Base-by-base conservation (phyloP, 2,329 filamentous ascomycete species). In the Chaetomiaceae sp. region DNA sequence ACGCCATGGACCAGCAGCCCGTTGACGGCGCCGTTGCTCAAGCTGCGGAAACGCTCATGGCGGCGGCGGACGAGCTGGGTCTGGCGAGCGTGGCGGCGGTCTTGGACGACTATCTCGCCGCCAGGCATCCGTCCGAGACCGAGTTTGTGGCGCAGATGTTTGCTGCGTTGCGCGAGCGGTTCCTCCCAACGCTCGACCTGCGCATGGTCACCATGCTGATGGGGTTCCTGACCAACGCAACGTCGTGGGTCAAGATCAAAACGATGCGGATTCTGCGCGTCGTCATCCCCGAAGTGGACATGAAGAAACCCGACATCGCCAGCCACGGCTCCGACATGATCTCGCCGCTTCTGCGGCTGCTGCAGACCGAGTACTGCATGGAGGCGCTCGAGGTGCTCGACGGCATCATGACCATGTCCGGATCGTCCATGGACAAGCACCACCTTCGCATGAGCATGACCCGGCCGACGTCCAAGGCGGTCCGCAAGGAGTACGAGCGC, bases 401-500 rank as follows among this genome's bases (percentile, higher is more conserved):
- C 64, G 87, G 91, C 54, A 93, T 97, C 57, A 95, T 96, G 78
- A 88, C 86, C 22, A 91, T 97, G 72, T 89, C 89, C 0, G 86
- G 88, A 4, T 89, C 86, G 26, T 86, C 91, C 1, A 88, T 95
- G 76, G 93, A 97, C 65, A 88, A 87, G 58, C 88, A 96, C 58
- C 89, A 97, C 61, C 71, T 98, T 48, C 82, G 93, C 32, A 98
- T 98, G 94, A 97, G 91, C 65, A 96, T 98, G 88, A 90, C 89
- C 5, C 84, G 87, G 11, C 83, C 86, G 1, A 88, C 89, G 2
- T 93, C 89, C 0, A 85, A 86, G 57, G 81, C 85, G 0, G 85
- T 93, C 40, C 83, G 88, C 39, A 97, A 96, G 62, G 90, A 97
- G 66, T 97, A 95, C 58, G 91, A 95, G 61, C 83, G 87, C 18